These are phyloP conservation scores for Colletotrichum destructivum DNA, from an alignment of 2,329 filamentous ascomycete genomes.

Conservation along the genomic window DNA sequence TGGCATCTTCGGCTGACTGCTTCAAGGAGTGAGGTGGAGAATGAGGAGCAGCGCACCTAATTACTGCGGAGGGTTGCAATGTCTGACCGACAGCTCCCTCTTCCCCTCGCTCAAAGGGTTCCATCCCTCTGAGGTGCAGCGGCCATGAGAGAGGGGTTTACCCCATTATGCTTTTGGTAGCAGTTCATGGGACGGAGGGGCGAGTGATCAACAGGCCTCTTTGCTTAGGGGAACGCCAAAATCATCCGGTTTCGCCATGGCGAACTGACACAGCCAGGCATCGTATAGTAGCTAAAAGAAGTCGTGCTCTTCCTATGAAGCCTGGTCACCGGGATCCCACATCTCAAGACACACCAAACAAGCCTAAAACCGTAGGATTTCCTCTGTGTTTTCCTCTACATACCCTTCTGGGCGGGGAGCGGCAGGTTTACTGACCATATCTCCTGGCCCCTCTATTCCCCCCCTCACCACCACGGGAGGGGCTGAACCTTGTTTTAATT, in stretches of 20 bases:
- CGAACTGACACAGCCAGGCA: slow-evolving; percentile 18
- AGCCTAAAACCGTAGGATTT: slow-evolving; percentile 3
- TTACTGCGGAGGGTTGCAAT: slow-evolving; percentile 3
- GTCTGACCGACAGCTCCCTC: slow-evolving; percentile 1
- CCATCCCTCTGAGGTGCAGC: slow-evolving; percentile 16
- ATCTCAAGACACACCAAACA: slow-evolving; percentile 14
- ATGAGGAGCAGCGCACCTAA: slow-evolving; percentile 12
- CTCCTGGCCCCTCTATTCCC: slow-evolving; percentile 23
- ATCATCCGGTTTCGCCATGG: slow-evolving; percentile 1
- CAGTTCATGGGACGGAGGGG: slow-evolving; percentile 19
- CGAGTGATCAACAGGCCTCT: slow-evolving; percentile 31
- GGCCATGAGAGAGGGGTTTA: not conserved
- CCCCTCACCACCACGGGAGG: slow-evolving; percentile 25
- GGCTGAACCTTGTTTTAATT: slow-evolving; percentile 41
- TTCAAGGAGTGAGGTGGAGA: slow-evolving; percentile 7
- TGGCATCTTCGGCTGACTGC: slow-evolving; percentile 16
- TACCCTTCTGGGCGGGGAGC: slow-evolving; percentile 15
- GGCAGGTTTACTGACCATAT: slow-evolving; percentile 20
- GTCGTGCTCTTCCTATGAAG: not conserved
- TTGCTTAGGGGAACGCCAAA: slow-evolving; percentile 12
- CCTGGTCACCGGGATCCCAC: slow-evolving; percentile 16
- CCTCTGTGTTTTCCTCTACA: slow-evolving; percentile 6
- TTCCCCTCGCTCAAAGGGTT: slow-evolving; percentile 8
- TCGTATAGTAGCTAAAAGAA: not conserved
- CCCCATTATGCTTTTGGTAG: not conserved